Evolutionary conservation across 2,329 filamentous ascomycete genomes (phyloP), one percentile per base, ranked within the genome.

Genomic region (Ophiostoma triangulosporum): DNA sequence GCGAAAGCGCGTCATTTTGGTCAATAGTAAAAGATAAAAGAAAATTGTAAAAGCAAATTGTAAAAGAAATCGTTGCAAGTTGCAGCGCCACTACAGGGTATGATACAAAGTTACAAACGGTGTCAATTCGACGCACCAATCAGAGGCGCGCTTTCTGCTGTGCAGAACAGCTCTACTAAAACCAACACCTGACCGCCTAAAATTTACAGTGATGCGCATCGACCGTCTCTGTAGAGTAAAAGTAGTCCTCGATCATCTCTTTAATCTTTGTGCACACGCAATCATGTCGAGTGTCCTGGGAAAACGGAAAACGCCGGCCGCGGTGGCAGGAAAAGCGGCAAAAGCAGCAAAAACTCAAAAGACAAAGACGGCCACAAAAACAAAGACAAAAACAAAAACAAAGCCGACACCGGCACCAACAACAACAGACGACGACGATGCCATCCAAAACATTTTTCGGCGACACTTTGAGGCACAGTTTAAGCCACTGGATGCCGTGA

Each of bases 381-480:
- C 36, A 12, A 36, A 12, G 15, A 36, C 33, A 59, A 50, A 62
- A 63, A 8, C 33, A 48, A 56, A 77, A 76, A 58, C 50, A 62
- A 64, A 40, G 29, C 12, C 61, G 61, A 32, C 36, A 43, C 40
- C 12, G 29, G 36, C 26, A 17, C 49, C 3, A 12, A 2, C 45
- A 26, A 33, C 26, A n/a, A n/a, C n/a, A n/a, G 31, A 31, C 26
- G 52, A 54, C 65, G 65, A 70, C 38, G 71, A 78, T 58, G 76
- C 82, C 55, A 75, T 85, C 12, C 81, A 87, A 60, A 87, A 84
- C 54, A 77, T 90, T 55, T 87, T 98, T 63, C 81, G 83, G 55
- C 80, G 80, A 60, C 85, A 91, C 64, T 97, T 97, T 64, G 93
- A 96, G 69, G 80, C 87, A 27, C 83, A 86, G 64, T 97, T 96